A percentile compares a stretch with the other conserved stretches of the same genome.
These are phyloP conservation scores for Primulina huaijiensis DNA, from an alignment of 257 asterid species.

Conservation along the genomic window DNA sequence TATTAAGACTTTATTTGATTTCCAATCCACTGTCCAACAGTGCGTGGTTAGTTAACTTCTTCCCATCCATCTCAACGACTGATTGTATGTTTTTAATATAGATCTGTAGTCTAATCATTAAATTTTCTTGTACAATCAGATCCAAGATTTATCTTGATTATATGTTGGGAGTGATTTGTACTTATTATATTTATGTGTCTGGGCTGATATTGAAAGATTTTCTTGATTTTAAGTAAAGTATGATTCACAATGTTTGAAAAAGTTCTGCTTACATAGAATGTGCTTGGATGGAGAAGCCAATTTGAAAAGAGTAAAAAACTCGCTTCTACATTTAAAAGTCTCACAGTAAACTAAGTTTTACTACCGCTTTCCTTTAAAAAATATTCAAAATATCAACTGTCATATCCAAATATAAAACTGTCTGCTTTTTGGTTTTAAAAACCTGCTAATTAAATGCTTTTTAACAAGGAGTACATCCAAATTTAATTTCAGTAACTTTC, in stretches of 20 bases:
- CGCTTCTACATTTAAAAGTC: not conserved
- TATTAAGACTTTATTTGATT: slow-evolving; percentile 53
- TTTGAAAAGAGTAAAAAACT: too few species aligned
- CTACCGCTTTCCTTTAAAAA: too few species aligned
- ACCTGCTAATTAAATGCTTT: not conserved
- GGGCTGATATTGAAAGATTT: not conserved
- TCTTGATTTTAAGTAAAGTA: not conserved
- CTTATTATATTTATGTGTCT: not conserved
- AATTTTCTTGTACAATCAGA: not conserved
- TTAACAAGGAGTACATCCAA: slow-evolving; percentile 3
- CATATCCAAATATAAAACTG: not conserved
- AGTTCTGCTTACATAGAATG: not conserved
- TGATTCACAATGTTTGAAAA: not conserved
- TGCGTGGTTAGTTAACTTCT: slow-evolving; percentile 64
- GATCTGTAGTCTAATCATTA: not conserved
- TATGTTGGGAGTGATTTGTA: not conserved
- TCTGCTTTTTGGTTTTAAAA: too few species aligned
- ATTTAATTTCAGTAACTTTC: not conserved
- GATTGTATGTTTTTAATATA: slow-evolving; percentile 18
- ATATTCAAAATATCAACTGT: too few species aligned
- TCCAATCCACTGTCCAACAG: slow-evolving; percentile 76
- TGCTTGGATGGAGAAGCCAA: not conserved
- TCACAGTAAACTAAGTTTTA: not conserved
- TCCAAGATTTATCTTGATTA: not conserved
- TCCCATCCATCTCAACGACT: not conserved